Base-by-base conservation (phyloP, 2,329 filamentous ascomycete species). In the Ustulina deusta region DNA sequence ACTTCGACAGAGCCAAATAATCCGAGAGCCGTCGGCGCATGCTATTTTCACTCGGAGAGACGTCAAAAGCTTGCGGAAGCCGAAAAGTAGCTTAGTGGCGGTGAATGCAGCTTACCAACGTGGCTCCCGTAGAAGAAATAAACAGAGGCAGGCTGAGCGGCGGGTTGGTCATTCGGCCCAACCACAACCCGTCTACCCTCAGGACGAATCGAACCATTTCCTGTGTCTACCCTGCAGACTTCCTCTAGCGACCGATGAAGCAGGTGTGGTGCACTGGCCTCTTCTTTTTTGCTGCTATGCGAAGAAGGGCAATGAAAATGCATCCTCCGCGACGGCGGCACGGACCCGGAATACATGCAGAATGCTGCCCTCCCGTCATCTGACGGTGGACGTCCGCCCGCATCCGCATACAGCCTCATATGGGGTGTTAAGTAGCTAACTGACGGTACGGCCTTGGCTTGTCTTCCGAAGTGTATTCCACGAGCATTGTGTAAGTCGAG, bases 91-190 rank as follows among this genome's bases (percentile, higher is more conserved):
- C 11, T 22, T 9, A 46, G 10, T 46, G n/a, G 42, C 42, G 42
- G 42, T 46, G 42, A 46, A 46, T 46, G 42, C 42, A 4, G 20
- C 42, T 46, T 46, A 46, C 42, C 42, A 46, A 46, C 42, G 25
- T 10, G 9, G 10, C 20, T 46, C 10, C 20, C 13, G n/a, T 9
- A 46, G 42, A 25, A 25, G n/a, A 46, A 46, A 7, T 22, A 22
- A 20, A 46, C 25, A 46, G 20, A 10, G 20, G 20, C 20, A 46
- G 20, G 20, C 42, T 13, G 2, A 2, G 20, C 42, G 9, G 42
- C 20, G 11, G 11, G 20, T 46, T 25, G 42, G 42, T 46, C 20
- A 10, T 46, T 11, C 20, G 20, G 7, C 3, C 42, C 1, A 25
- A 25, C 9, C 20, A 9, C 9, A 13, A 13, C 4, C 20, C 5